phyloP scores from a whole-genome alignment of 78 protist species.

The Anaeramoeba ignava region DNA sequence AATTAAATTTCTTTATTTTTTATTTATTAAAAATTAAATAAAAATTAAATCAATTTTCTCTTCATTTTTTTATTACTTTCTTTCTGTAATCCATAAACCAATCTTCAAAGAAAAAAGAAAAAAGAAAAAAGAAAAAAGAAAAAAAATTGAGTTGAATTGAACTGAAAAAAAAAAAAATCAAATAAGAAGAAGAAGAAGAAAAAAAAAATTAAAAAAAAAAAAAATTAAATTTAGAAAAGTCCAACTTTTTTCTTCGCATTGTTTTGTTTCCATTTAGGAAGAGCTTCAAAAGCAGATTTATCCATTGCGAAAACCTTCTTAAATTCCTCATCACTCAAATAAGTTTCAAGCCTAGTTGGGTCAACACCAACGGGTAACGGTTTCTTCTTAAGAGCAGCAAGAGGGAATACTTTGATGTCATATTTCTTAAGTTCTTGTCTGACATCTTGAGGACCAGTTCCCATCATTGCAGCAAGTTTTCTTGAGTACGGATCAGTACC shows the following conservation, averaged over 20 bases:
- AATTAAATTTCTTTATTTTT: too few relatives aligned
- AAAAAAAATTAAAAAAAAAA: background rate
- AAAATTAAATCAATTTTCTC: too few relatives aligned
- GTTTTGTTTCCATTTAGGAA: slow-evolving; percentile 1
- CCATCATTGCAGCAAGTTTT: slow-evolving; percentile 1
- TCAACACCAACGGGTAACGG: slow-evolving; percentile 6
- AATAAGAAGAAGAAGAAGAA: background rate
- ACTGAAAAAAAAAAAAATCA: too few relatives aligned
- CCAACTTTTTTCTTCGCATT: background rate
- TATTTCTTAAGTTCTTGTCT: too few relatives aligned
- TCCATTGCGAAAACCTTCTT: background rate
- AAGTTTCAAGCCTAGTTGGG: background rate
- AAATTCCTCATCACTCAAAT: slow-evolving; percentile 13
- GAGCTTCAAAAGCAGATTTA: background rate
- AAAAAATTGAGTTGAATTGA: too few relatives aligned
- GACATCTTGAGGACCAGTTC: too few relatives aligned
- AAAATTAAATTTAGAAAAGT: slow-evolving; percentile 5
- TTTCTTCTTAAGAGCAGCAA: background rate
- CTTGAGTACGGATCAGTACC: slow-evolving; percentile 21
- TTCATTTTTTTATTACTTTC: too few relatives aligned
- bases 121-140: too few relatives aligned
- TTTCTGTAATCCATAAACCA: too few relatives aligned
- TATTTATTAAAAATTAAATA: too few relatives aligned
- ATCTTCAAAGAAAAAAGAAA: too few relatives aligned
- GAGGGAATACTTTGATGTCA: background rate